Evolutionary conservation across 148 eudicot species (phyloP), one percentile per base, ranked within the genome.

Genomic region (Hydrangea macrophylla): DNA sequence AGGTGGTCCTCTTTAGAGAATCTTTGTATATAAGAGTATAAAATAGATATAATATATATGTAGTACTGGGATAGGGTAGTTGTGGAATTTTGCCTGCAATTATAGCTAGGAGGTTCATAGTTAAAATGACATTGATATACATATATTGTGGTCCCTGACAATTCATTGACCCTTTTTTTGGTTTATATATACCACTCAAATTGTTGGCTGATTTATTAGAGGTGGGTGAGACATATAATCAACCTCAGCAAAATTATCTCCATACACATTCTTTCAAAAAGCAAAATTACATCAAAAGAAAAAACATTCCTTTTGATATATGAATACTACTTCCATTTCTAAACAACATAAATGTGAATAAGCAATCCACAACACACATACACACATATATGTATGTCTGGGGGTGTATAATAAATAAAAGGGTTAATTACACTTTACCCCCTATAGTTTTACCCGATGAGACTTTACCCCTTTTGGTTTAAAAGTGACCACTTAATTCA

Each of bases 131-230:
- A 24, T 31, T 64, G 57, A 9, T 58, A n/a, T n/a, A n/a, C n/a
- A n/a, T n/a, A n/a, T n/a, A 5, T 10, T 58, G 75, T 77, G 76
- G 86, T 57, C 86, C 77, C 58, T 68, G 13, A 64, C 40, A 31
- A 64, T 62, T 71, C 24, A 22, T 57, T 58, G 60, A 62, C 69
- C 63, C n/a, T n/a, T 51, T 54, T 36, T 65, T n/a, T 70, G 69
- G 77, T 76, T 40, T 22, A 48, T 48, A 48, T 48, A 25, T 35
- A 26, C n/a, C 51, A 9, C 28, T 0, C 25, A 54, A 28, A 62
- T 51, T 18, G 25, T 57, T 56, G 51, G 35, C 6, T 59, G 42
- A 61, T 73, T 65, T 73, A 31, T 45, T 17, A 66, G 37, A 33
- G 44, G 60, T 30, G 56, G 62, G 65, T 73, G 70, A 67, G 75